Evolutionary conservation across 2,329 filamentous ascomycete species (phyloP), one percentile per base, ranked within the genome.

Genomic region (Cladophialophora psammophila): DNA sequence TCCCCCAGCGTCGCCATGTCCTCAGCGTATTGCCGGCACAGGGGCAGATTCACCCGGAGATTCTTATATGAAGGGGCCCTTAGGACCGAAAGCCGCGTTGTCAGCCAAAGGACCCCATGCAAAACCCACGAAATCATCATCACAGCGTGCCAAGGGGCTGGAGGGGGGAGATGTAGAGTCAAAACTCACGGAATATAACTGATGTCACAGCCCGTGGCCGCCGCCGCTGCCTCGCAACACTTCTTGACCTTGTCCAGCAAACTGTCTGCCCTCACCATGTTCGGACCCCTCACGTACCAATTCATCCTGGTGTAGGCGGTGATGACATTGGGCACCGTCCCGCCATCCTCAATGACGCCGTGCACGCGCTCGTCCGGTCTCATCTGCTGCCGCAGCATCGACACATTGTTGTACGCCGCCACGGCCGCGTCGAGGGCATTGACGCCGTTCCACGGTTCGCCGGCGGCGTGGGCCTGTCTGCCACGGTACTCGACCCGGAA

Each of bases 371-470:
- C 79, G 13, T 83, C 82, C 0, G 86, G 83, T 69, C 82, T 80
- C 6, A 85, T 81, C 72, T 88, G 86, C 73, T 88, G 86, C 0
- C 86, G 81, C 5, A 88, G 77, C 0, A 85, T 79, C 0, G 83
- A 81, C 2, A 88, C 74, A 45, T 75, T 77, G 36, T 77, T 78
- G 64, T 80, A 81, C 0, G 78, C 81, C 0, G 80, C 78, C 2
- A 88, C 77, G 36, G 86, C 72, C 0, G 85, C 86, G 70, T 88
- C 86, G 0, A 88, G 79, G 0, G 86, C 86, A 71, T 88, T 88
- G 71, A 86, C 80, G 0, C 86, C 86, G 5, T 85, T 78, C 86
- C 85, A 88, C 0, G 86, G 86, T 15, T 79, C 83, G 2, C 82
- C 83, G 0, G 83, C 85, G 0, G 85, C 86, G 69, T 88, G 86